Percentiles rank a stretch among this genome's conserved stretches.
These are phyloP conservation scores for Chamaecrista fasciculata DNA, from an alignment of 306 rosid genomes.

Conservation along the genomic window DNA sequence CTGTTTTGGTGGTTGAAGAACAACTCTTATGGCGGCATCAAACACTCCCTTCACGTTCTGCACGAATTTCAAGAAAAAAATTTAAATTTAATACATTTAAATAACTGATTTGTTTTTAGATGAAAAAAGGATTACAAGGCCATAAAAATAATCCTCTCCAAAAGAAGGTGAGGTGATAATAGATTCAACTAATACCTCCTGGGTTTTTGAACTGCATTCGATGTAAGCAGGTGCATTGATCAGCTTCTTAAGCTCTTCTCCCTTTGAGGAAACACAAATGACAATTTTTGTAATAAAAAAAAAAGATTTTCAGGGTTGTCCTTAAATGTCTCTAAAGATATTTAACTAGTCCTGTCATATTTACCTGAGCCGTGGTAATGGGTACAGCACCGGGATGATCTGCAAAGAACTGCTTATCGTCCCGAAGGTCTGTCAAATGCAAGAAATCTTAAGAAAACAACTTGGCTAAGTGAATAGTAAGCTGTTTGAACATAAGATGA, in stretches of 20 bases:
- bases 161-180: background rate
- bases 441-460: background rate
- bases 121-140: background rate
- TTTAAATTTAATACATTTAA: background rate
- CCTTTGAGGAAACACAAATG: conserved; percentile 44
- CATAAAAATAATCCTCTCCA: no score
- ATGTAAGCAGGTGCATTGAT: conserved; percentile 91
- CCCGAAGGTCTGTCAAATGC: conserved; percentile 78
- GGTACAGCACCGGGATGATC: conserved; percentile 99
- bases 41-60: conserved; percentile 96
- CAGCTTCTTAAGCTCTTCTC: conserved; percentile 96
- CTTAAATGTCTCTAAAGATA: background rate
- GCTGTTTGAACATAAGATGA: background rate
- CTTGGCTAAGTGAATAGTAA: background rate
- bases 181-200: conserved; percentile 53
- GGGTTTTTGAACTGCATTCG: conserved; percentile 97
- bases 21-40: conserved; percentile 96
- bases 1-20: conserved; percentile 99
- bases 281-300: conserved; percentile 10
- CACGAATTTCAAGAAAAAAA: conserved; percentile 23
- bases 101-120: background rate
- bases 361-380: conserved; percentile 84
- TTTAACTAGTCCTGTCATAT: background rate
- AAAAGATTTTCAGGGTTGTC: background rate
- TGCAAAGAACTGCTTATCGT: conserved; percentile 86